A percentile compares a stretch with the other conserved stretches of the same genome.
phyloP scores from a whole-genome alignment of 495 filamentous ascomycete species.

The Annulohypoxylon stygium region DNA sequence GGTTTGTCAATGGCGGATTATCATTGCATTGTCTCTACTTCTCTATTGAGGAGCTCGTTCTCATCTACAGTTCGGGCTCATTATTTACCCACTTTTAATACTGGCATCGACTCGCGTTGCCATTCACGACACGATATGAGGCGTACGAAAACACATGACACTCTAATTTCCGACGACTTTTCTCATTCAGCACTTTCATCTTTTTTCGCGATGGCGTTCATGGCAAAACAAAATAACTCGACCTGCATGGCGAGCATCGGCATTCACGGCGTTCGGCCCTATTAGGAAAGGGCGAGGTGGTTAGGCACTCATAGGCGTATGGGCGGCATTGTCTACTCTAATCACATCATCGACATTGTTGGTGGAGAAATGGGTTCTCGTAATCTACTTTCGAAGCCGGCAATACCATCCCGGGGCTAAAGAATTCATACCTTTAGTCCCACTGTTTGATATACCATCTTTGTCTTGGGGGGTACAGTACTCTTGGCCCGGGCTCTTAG shows the following conservation, averaged over 20 bases:
- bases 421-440: constrained; percentile 22
- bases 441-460: constrained; percentile 48
- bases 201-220: constrained; percentile 43
- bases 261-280: constrained; percentile 42
- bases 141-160: constrained; percentile 32
- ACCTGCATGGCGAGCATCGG: constrained; percentile 29
- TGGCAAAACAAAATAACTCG: constrained; percentile 33
- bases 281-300: constrained; percentile 25
- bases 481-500: constrained; percentile 16
- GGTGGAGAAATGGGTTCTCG: constrained; percentile 27
- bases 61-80: constrained; percentile 12
- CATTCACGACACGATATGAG: constrained; percentile 37
- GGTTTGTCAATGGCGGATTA: background rate
- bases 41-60: background rate
- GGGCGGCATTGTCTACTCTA: constrained; percentile 33
- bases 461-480: constrained; percentile 1
- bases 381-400: constrained; percentile 33
- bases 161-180: constrained; percentile 33
- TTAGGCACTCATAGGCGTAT: constrained; percentile 20
- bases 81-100: constrained; percentile 33
- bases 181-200: constrained; percentile 24
- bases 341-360: constrained; percentile 31
- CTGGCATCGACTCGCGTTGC: constrained; percentile 33
- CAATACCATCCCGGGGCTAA: background rate
- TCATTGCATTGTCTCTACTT: constrained; percentile 28